Conservation (phyloP, 73 alveolate species). For the Loxodes magnus region DNA sequence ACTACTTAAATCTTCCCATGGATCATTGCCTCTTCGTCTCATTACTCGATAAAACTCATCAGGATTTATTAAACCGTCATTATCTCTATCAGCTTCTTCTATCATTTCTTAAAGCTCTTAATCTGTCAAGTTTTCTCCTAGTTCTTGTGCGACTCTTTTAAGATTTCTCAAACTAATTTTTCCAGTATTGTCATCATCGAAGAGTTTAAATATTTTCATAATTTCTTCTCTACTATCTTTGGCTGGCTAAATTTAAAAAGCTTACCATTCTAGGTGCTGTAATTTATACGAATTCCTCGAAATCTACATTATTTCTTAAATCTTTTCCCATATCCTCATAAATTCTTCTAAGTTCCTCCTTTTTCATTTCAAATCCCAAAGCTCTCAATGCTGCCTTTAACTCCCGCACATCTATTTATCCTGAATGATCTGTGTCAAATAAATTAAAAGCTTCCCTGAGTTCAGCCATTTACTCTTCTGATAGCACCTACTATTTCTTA, state of each 20-base stretch:
- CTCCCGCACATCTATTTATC: constrained; percentile 69
- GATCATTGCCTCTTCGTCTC: constrained; percentile 73
- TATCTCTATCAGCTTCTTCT: constrained; percentile 88
- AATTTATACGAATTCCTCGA: constrained; percentile 70
- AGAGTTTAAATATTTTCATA: constrained; percentile 62
- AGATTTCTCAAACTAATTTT: constrained; percentile 75
- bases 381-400: constrained; percentile 84
- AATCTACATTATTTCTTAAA: constrained; percentile 43
- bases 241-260: constrained; percentile 30
- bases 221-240: constrained; percentile 85
- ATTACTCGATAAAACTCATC: constrained; percentile 70
- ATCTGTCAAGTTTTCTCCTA: constrained; percentile 82
- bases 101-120: constrained; percentile 79
- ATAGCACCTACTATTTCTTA: constrained; percentile 16
- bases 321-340: constrained; percentile 58
- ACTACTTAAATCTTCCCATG: constrained; percentile 64
- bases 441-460: constrained; percentile 68
- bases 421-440: constrained; percentile 69
- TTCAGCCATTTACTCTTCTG: constrained; percentile 61
- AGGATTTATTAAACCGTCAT: constrained; percentile 80
- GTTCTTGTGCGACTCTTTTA: constrained; percentile 76
- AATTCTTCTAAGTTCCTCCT: constrained; percentile 49
- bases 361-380: constrained; percentile 54
- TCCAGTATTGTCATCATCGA: constrained; percentile 85
- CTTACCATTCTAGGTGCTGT: constrained; percentile 62